These are phyloP conservation scores for Suillus weaverae DNA, from an alignment of 768 basidiomycete genomes.

Conservation along the genomic window DNA sequence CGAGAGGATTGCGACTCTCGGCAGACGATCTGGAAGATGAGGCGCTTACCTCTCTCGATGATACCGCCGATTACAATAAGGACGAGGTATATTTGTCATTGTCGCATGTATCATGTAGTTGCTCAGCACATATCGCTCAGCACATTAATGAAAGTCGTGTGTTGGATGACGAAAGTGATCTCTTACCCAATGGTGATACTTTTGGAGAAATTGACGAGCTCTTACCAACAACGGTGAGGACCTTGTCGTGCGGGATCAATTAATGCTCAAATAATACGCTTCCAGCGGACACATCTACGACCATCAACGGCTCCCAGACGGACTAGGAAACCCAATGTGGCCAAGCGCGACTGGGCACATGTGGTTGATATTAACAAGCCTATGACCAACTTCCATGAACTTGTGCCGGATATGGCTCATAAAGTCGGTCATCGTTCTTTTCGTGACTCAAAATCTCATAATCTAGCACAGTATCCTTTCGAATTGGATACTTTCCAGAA, in stretches of 20 bases:
- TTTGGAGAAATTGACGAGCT: constrained; percentile 72
- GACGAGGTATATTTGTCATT: constrained; percentile 18
- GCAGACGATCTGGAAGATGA: constrained; percentile 54
- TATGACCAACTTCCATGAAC: constrained; percentile 83
- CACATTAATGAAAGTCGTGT: constrained; percentile 14
- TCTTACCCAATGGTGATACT: constrained; percentile 17
- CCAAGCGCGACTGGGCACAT: constrained; percentile 97
- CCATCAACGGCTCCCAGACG: constrained; percentile 47
- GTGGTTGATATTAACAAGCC: constrained; percentile 92
- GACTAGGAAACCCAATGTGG: constrained; percentile 46
- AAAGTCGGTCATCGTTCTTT: constrained; percentile 50
- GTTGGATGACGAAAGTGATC: constrained; percentile 25
- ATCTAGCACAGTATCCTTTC: constrained; percentile 81
- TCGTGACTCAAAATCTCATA: constrained; percentile 4
- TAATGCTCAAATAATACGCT: constrained; percentile 5
- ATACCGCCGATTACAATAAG: constrained; percentile 9
- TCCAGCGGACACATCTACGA: constrained; percentile 58
- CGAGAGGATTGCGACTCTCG: constrained; percentile 72
- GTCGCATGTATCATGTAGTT: constrained; percentile 9
- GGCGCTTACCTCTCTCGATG: constrained; percentile 35
- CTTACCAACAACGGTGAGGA: constrained; percentile 57
- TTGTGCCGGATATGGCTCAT: constrained; percentile 96
- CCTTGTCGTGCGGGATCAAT: background rate
- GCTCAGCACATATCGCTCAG: constrained; percentile 29
- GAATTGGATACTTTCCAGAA: constrained; percentile 98